Evolutionary conservation across 2,329 filamentous ascomycete species (phyloP), one percentile per base, ranked within the genome.

Genomic region (Juglanconis juglandina): DNA sequence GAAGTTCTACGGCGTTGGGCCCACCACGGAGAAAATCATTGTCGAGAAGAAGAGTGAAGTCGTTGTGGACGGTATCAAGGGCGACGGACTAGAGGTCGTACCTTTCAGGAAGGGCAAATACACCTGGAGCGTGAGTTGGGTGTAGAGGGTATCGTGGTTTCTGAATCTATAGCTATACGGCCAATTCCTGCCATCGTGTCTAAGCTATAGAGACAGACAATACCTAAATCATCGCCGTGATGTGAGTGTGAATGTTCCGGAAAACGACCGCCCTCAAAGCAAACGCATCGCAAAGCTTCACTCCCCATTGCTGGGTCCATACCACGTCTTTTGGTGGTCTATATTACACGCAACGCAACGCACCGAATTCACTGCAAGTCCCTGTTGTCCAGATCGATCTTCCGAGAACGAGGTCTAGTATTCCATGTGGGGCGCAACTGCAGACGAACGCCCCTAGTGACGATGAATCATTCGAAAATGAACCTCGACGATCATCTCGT

Each of bases 81-180:
- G 79, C 33, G 76, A 81, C 11, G 81, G 81, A 42, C 75, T 86
- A 11, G 83, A 87, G 69, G 83, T 91, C 47, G 85, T 90, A 64
- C 86, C 86, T 9, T 90, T 88, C 70, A 76, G 85, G 59, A 80
- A 82, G 65, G 86, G 85, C 3, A 81, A 88, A 76, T 73, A 79
- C 68, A 87, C 81, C 1, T 87, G 84, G 84, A 76, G 75, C 57
- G 76, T 83, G 7, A 58, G 53, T 5, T 63, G 62, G 62, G 14
- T 56, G 3, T 63, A 42, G 61, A 34, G 5, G 10, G 7, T 52
- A 13, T 37, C 13, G n/a, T 47, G 37, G 39, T 53, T 39, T 52
- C 46, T 41, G 39, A 14, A 35, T 48, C 61, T 58, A 56, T 61
- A 58, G 58, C 34, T 48, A n/a, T 51, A 34, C 56, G 13, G 46